Evolutionary conservation across 345 rosid genomes (phyloP).

Genomic region (Ricinus communis): DNA sequence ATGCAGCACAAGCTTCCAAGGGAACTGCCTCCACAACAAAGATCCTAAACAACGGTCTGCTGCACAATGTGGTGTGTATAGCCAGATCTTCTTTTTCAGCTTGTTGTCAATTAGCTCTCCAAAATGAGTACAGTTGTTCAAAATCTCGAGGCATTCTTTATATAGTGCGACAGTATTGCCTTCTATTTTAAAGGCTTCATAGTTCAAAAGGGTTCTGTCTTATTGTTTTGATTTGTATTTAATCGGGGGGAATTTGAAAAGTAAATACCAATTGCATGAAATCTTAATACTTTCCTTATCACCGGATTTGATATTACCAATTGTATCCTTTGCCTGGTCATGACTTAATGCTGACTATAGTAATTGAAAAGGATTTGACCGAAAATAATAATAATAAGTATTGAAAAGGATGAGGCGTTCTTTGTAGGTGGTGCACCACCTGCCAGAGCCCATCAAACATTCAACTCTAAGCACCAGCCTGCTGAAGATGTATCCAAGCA

Average conservation of each 20-base stretch:
- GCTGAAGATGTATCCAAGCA: conserved; percentile 44
- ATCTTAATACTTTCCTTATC: background rate
- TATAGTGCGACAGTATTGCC: background rate
- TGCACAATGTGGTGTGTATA: conserved; percentile 62
- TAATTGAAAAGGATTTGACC: conserved; percentile 11
- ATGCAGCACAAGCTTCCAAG: conserved; percentile 81
- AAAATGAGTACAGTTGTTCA: background rate
- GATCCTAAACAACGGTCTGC: conserved; percentile 67
- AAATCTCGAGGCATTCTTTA: background rate
- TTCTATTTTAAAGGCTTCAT: background rate
- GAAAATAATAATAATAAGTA: too few species aligned
- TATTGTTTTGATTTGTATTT: background rate
- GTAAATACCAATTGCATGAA: background rate
- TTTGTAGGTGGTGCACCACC: conserved; percentile 47
- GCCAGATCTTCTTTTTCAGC: conserved; percentile 7
- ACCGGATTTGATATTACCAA: background rate
- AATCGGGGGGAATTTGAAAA: background rate
- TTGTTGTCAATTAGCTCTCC: background rate
- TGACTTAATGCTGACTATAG: conserved; percentile 9
- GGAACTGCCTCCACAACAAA: conserved; percentile 73
- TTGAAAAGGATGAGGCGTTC: conserved; percentile 18
- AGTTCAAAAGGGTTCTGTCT: background rate
- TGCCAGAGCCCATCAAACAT: conserved; percentile 42
- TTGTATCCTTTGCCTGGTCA: background rate
- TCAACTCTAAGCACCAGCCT: conserved; percentile 45